Evolutionary conservation across 352 stramenopile genomes (phyloP), one percentile per base, ranked within the genome.

Genomic region (Elongisporangium prolatum): DNA sequence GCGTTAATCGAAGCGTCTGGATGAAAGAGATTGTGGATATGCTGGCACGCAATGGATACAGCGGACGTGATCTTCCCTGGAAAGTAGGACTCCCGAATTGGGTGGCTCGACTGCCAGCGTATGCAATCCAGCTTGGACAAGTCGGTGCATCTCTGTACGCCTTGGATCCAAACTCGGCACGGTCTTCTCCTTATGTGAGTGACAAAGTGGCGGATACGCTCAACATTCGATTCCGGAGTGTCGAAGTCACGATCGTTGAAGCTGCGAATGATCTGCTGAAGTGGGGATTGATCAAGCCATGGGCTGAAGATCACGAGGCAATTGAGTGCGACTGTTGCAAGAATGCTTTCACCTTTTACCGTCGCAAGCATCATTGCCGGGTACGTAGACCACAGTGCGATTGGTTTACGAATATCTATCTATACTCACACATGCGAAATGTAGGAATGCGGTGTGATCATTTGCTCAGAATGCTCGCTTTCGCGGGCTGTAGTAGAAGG

Each of bases 1-100:
- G 83, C 47, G 86, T 96, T 14, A 93, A 93, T 59, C 77, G 72
- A 48, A 92, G 61, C 1, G 72, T 96, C 3, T 96, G 83, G 84
- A 89, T 96, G 81, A 93, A 92, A 56, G 86, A 96, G 20, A 81
- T 96, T 50, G 86, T 96, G 4, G 84, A 96, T 47, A 88, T 85
- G n/a, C 64, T 96, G 11, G 69, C 84, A 2, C 80, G 74, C 48
- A 93, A 96, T 64, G 86, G 86, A 4, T 94, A 86, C 68, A 96
- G 86, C 67, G 86, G 86, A 0, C 79, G 86, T 24, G 84, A 94
- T 69, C 68, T 96, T n/a, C 86, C 86, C 3, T 92, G 84, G 80
- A 75, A 78, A 34, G 80, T 89, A 25, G 86, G 83, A 37, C 69
- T 96, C 11, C 86, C 86, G 5, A 87, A 81, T 37, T 96, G 86